Base-by-base conservation (phyloP, 2,329 filamentous ascomycete genomes). In the Venturia effusa region DNA sequence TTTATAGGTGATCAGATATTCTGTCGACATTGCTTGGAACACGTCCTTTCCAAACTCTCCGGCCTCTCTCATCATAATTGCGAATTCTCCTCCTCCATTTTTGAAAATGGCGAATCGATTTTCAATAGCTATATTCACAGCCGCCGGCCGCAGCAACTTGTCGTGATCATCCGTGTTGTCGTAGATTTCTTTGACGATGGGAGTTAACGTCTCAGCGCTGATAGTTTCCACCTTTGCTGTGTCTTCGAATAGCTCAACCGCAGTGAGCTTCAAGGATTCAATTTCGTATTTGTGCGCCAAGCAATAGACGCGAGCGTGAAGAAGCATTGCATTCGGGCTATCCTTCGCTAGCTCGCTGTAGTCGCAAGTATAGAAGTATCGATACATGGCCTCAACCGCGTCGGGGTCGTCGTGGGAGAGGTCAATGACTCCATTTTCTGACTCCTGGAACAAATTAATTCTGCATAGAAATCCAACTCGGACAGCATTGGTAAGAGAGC, bases 51-150 rank as follows among this genome's bases (percentile, higher is more conserved):
- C 57, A 40, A 60, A 60, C 15, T 6, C 67, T 30, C 64, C 65
- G 32, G 4, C 13, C 32, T n/a, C 57, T 37, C 1, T 24, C 48
- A 67, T 48, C 63, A 70, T 69, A 64, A 63, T 66, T 5, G 17
- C 37, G 27, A 60, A 41, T 5, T 43, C 59, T 1, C 3, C 24
- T 4, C 37, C 24, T n/a, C 30, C 37, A 17, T 4, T 17, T 1
- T 51, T 7, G 22, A 51, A 51, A 27, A 51, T 24, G 19, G n/a
- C n/a, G n/a, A 11, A 24, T 8, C 24, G 15, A 57, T 57, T 57
- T 5, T 32, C 27, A 17, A 57, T 34, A 4, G 51, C 30, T 10
- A n/a, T 11, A 27, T n/a, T 22, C 15, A 57, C 51, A 3, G 15
- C 30, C 15, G 19, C 15, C 8, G n/a, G 3, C 27, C 51, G 51